Percentiles rank a stretch among this genome's conserved stretches.
phyloP scores from a whole-genome alignment of 352 stramenopile genomes.

The Phytophthora citricola region DNA sequence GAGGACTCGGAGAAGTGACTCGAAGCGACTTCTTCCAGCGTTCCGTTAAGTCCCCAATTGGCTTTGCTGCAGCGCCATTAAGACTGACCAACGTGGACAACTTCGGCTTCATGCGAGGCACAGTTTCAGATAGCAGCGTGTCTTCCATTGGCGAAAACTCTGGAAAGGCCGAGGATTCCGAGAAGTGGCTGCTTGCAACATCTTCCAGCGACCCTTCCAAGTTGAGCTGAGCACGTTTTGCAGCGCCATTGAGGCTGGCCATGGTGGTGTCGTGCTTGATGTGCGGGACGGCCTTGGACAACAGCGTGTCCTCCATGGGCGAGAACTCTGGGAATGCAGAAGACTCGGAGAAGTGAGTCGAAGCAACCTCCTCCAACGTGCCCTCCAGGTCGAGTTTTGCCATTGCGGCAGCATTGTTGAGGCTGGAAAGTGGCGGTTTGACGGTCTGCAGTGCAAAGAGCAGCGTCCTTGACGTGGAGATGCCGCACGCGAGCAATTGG shows the following conservation, averaged over 20 bases:
- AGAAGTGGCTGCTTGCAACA: conserved; percentile 54
- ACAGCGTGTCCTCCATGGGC: conserved; percentile 55
- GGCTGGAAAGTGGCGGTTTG: conserved; percentile 31
- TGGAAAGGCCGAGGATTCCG: conserved; percentile 66
- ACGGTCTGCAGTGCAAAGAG: conserved; percentile 4
- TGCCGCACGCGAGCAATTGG: conserved; percentile 14
- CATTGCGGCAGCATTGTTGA: conserved; percentile 30
- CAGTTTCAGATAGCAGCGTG: conserved; percentile 44
- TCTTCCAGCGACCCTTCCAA: conserved; percentile 56
- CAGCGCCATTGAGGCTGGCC: conserved; percentile 22
- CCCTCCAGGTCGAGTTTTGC: conserved; percentile 39
- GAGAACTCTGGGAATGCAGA: conserved; percentile 73
- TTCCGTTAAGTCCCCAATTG: neutral
- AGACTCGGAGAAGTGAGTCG: conserved; percentile 60
- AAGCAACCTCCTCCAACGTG: conserved; percentile 53
- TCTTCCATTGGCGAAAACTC: conserved; percentile 68
- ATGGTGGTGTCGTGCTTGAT: conserved; percentile 11
- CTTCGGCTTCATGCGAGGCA: conserved; percentile 21
- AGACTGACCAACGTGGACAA: conserved; percentile 5
- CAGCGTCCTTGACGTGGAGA: conserved; percentile 14
- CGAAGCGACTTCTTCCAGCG: conserved; percentile 56
- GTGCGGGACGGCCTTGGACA: conserved; percentile 38
- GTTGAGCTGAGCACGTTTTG: conserved; percentile 24
- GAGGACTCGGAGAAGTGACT: conserved; percentile 66
- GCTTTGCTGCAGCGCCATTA: conserved; percentile 17